Percentiles rank a stretch among this genome's conserved stretches.
Evolutionary conservation across 1,284 basidiomycete species (phyloP).

Genomic region (Apiotrichum montevideense): DNA sequence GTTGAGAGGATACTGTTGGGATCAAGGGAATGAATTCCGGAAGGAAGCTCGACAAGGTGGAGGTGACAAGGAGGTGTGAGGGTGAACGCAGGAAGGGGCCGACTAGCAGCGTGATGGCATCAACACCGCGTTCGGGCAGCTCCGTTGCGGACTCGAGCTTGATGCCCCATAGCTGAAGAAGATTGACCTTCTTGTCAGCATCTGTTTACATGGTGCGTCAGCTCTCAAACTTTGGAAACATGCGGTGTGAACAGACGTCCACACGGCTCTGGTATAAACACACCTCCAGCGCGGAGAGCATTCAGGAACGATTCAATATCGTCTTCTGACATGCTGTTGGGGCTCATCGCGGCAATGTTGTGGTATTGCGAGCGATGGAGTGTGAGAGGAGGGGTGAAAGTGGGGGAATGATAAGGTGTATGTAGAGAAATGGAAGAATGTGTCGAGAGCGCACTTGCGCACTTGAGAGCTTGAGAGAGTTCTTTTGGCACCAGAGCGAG

Average conservation of each 20-base stretch:
- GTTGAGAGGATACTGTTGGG: conserved; percentile 10
- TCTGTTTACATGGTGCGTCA: conserved; percentile 19
- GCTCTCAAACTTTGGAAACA: neutral
- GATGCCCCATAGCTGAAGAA: conserved; percentile 40
- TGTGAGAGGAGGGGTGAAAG: too few relatives aligned
- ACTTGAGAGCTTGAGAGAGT: too few relatives aligned
- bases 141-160: conserved; percentile 31
- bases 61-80: conserved; percentile 33
- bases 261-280: neutral
- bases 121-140: conserved; percentile 33
- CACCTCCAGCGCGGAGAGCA: conserved; percentile 35
- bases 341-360: too few relatives aligned
- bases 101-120: conserved; percentile 35
- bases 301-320: conserved; percentile 33
- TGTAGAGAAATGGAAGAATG: too few relatives aligned
- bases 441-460: too few relatives aligned
- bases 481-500: too few relatives aligned
- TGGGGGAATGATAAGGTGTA: too few relatives aligned
- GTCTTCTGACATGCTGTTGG: conserved; percentile 20
- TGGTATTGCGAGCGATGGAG: too few relatives aligned
- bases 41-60: conserved; percentile 36
- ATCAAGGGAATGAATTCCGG: conserved; percentile 39
- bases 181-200: conserved; percentile 41
- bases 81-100: conserved; percentile 32
- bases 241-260: neutral